Base-by-base conservation (phyloP, 1,284 basidiomycete genomes). In the Sanguinoderma infundibulare region DNA sequence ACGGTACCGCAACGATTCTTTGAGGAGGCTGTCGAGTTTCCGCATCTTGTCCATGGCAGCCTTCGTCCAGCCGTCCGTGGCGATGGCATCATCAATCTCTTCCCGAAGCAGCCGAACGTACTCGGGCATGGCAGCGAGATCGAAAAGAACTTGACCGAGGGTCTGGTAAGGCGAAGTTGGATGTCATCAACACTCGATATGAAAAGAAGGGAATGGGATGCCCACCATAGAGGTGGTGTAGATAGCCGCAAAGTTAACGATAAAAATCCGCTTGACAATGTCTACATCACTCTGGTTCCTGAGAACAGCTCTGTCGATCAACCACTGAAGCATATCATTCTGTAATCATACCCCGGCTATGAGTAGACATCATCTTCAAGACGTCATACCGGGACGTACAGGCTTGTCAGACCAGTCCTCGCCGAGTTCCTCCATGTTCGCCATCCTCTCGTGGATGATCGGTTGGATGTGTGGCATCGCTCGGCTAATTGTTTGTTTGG, bases 1-100 rank as follows among this genome's bases (percentile, higher is more conserved):
- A 39, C 75, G 75, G 42, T 76, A 59, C 9, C 83, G 73, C 59
- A 77, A 76, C 2, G 78, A 77, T 67, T 85, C 83, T 50, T 79
- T 77, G 57, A 86, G 64, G 67, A 86, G 83, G 63, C 82, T 85
- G 63, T 86, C 83, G n/a, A 85, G 65, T 56, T 81, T 81, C 59
- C 73, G 69, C 77, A 85, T 78, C 56, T 80, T 81, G 10, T 65
- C 69, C 54, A 86, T 70, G 0, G 78, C 72, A 0, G 67, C 67
- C 65, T 83, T 83, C 0, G 77, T 79, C 80, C 82, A 83, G 0
- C 83, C 82, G 28, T 82, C 75, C 34, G 72, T 66, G 0, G 64
- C 60, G 10, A 79, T 63, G 5, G 79, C 69, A 1, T 51, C 32
- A 26, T 80, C 78, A 0, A 82, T 71, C 67, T 86, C 83, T 42